Evolutionary conservation across 179 eudicot species (phyloP).

Genomic region (Amaranthus tricolor): DNA sequence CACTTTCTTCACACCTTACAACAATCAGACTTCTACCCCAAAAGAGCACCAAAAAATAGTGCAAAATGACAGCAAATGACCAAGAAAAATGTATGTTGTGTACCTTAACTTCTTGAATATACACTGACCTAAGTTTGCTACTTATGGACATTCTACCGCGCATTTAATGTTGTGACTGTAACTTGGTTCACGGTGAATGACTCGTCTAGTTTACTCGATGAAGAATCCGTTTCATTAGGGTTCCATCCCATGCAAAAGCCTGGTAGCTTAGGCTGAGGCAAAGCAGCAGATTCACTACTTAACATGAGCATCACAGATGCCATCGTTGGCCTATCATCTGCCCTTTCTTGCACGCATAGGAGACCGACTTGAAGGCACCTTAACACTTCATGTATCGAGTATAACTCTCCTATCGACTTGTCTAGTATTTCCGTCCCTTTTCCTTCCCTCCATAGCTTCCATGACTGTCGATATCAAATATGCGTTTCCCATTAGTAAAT

Average conservation of each 20-base stretch:
- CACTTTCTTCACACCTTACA: neutral
- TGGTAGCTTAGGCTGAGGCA: conserved; percentile 50
- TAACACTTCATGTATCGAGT: conserved; percentile 33
- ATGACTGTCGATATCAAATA: conserved; percentile 33
- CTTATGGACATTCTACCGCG: conserved; percentile 27
- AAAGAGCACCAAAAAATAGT: conserved; percentile 1
- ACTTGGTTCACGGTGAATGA: conserved; percentile 49
- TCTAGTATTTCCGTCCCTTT: conserved; percentile 45
- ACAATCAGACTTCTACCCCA: neutral
- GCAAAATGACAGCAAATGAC: neutral
- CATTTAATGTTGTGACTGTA: conserved; percentile 47
- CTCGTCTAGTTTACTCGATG: conserved; percentile 45
- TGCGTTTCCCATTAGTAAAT: neutral
- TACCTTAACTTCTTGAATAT: neutral
- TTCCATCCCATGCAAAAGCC: conserved; percentile 54
- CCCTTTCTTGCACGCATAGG: conserved; percentile 49
- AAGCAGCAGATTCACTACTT: conserved; percentile 37
- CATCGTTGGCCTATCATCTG: conserved; percentile 61
- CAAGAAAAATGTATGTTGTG: conserved; percentile 14
- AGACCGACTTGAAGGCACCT: conserved; percentile 41
- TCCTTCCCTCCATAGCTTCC: conserved; percentile 58
- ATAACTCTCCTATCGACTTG: conserved; percentile 24
- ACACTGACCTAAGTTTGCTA: conserved; percentile 12
- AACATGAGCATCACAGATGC: conserved; percentile 45
- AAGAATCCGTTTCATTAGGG: conserved; percentile 36